Evolutionary conservation across 2,329 filamentous ascomycete species (phyloP), one percentile per base, ranked within the genome.

Genomic region (Amphichorda felina): DNA sequence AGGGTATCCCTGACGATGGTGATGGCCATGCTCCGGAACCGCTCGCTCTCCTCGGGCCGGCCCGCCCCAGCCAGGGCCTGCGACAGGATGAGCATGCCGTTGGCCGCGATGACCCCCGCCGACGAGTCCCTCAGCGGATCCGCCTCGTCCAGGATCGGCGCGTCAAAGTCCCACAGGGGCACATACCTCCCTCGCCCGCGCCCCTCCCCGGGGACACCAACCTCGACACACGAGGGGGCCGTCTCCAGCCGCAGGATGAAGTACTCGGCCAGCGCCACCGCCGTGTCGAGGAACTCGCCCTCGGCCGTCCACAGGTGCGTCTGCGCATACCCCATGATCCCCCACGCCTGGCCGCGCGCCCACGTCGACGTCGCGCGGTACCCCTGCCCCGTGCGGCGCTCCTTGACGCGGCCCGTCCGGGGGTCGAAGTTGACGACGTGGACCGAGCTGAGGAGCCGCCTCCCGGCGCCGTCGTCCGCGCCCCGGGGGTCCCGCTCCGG

Each of bases 331-430:
- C 66, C 66, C 29, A 67, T 48, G 7, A 69, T 61, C 0, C 56
- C 57, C 66, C 66, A 71, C 0, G 63, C 60, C 38, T 70, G 66
- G 0, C 66, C 67, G 2, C 67, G 53, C 1, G 59, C 50, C 67
- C 67, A 70, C 1, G 63, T 68, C 1, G 62, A 68, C 10, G 52
- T 43, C 33, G 64, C 56, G 4, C 47, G 43, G 44, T 61, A 62
- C 2, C 66, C 67, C 40, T 71, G 66, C 8, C 59, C 60, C 0
- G 66, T 70, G 40, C 59, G 50, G 8, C 54, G 54, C 19, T 51
- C 40, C 39, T 60, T 59, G 0, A 65, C 43, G 2, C 40, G 38
- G 0, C 65, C 64, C 0, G 53, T 63, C 1, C 40, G 33, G 0
- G 63, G 57, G 11, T 61, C 49, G 14, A 70, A 51, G 38, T 72